Base-by-base conservation (phyloP, 2,329 filamentous ascomycete species). In the Paraconiothyrium brasiliense region DNA sequence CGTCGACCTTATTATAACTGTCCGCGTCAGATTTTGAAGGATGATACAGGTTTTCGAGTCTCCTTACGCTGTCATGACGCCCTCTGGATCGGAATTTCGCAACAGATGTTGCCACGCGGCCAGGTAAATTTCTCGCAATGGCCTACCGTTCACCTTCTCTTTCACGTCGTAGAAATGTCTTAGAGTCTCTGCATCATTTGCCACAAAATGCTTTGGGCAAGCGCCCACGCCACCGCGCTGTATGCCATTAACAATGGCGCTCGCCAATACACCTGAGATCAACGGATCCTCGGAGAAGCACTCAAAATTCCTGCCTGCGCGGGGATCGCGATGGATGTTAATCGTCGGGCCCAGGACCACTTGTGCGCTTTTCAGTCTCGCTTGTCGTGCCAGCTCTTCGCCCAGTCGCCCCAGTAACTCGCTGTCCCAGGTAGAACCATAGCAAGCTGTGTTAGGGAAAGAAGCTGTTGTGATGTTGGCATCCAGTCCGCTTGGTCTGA, bases 201-300 rank as follows among this genome's bases (percentile, higher is more conserved):
- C 89, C 16, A 87, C 87, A 73, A 88, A 92, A 71, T 92, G 90
- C 79, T 92, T 92, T 56, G 91, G 86, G 79, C 86, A 90, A 13
- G 89, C 86, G 11, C 85, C 86, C 6, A 91, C 88, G 37, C 87
- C 87, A 39, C 82, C 81, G 7, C 82, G 82, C 73, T 92, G 88
- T 5, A 91, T 79, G 20, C 89, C 85, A 48, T 78, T 81, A 20
- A 86, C 78, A 57, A 83, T 82, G 22, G 82, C 80, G 65, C 89
- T 86, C 1, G 85, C 86, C 49, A 90, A 83, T 71, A 90, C 87
- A 2, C 89, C 89, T 4, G 87, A 83, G 66, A 92, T 80, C 67
- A 84, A 90, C 1, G 85, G 79, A 64, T 92, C 90, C 72, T 92
- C 90, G 43, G 86, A 85, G 69, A 86, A 90, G 0, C 84, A 55